A percentile compares a stretch with the other conserved stretches of the same genome.
Evolutionary conservation across 176 grass and related monocot genomes (phyloP).

Genomic region (Carex cristatella): DNA sequence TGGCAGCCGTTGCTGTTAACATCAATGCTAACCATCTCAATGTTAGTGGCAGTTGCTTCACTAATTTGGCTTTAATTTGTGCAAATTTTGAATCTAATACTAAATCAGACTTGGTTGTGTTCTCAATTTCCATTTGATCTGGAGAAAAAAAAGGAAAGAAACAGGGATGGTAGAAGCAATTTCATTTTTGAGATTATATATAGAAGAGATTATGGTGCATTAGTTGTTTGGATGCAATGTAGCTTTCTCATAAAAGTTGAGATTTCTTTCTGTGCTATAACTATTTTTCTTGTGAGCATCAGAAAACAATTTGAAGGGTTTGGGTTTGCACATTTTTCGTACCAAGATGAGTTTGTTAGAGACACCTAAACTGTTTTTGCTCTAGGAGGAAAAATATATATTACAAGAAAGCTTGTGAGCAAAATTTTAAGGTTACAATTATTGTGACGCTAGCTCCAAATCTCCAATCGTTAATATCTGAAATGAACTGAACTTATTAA

Average conservation of each 20-base stretch:
- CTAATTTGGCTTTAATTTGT: slow-evolving; percentile 28
- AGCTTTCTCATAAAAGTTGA: background rate
- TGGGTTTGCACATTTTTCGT: slow-evolving; percentile 15
- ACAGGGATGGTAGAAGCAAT: background rate
- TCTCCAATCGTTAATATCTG: background rate
- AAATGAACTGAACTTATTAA: background rate
- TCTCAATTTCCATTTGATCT: slow-evolving; percentile 42
- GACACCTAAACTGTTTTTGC: background rate
- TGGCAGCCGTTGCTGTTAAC: slow-evolving; percentile 38
- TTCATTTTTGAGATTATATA: slow-evolving; percentile 2
- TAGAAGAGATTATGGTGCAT: slow-evolving; percentile 7
- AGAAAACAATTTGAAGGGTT: slow-evolving; percentile 7
- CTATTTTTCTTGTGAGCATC: slow-evolving; percentile 11
- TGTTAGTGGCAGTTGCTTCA: slow-evolving; percentile 14
- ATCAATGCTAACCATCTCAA: slow-evolving; percentile 36
- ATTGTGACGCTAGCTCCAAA: background rate
- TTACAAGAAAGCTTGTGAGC: background rate
- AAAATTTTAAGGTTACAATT: background rate
- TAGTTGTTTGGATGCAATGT: background rate
- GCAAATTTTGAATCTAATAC: background rate
- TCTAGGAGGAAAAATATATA: background rate
- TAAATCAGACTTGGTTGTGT: slow-evolving; percentile 21
- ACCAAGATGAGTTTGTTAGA: background rate
- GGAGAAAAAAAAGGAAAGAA: background rate
- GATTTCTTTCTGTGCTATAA: slow-evolving; percentile 1